Conservation (phyloP, 352 stramenopile species). For the Blastocystis sp. region DNA sequence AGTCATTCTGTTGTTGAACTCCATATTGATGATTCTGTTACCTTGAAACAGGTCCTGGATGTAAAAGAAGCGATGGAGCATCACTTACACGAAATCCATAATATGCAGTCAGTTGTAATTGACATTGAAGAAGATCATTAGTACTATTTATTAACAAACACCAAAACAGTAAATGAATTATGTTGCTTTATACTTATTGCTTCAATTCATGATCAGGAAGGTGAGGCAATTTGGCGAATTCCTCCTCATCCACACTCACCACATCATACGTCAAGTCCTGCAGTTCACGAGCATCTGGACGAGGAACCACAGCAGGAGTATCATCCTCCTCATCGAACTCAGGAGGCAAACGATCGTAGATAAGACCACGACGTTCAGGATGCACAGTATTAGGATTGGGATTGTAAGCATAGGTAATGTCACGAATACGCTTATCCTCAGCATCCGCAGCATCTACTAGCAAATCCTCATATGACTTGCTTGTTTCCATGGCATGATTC, state of each 20-base stretch:
- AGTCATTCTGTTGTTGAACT: conserved; percentile 34
- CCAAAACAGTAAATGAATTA: conserved; percentile 54
- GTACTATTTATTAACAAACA: conserved; percentile 28
- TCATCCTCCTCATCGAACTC: conserved; percentile 50
- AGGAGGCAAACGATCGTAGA: conserved; percentile 56
- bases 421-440: conserved; percentile 33
- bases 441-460: conserved; percentile 43
- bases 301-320: conserved; percentile 23
- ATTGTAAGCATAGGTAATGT: conserved; percentile 43
- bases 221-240: conserved; percentile 33
- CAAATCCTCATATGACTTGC: conserved; percentile 30
- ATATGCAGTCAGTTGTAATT: conserved; percentile 57
- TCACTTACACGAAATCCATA: conserved; percentile 15
- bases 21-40: not conserved
- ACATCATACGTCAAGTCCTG: conserved; percentile 51
- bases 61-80: conserved; percentile 38
- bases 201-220: conserved; percentile 56
- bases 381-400: conserved; percentile 37
- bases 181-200: conserved; percentile 47
- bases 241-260: conserved; percentile 51
- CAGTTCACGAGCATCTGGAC: conserved; percentile 15
- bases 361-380: conserved; percentile 54
- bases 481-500: conserved; percentile 18
- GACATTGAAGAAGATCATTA: not conserved
- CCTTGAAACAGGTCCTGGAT: not conserved